Conservation (phyloP, 1,284 basidiomycete species). For the Caloboletus inedulis region DNA sequence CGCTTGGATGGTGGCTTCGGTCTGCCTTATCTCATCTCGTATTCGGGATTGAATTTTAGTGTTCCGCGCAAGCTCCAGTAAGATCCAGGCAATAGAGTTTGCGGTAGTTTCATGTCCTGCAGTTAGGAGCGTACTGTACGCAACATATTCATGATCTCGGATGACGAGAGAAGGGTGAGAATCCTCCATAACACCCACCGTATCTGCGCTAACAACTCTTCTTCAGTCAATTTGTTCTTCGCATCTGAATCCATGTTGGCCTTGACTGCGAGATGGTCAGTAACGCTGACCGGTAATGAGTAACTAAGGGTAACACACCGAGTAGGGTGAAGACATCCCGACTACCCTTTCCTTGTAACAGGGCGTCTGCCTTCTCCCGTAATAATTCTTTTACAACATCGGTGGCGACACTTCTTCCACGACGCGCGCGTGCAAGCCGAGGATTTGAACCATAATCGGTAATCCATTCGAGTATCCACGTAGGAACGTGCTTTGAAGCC, state of each 20-base stretch:
- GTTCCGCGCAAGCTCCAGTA: conserved; percentile 42
- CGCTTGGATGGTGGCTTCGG: conserved; percentile 33
- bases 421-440: conserved; percentile 36
- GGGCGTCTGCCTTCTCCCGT: conserved; percentile 39
- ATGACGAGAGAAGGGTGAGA: neutral
- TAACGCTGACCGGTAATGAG: accelerated
- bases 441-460: conserved; percentile 35
- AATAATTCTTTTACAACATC: conserved; percentile 39
- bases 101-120: conserved; percentile 53
- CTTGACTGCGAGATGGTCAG: conserved; percentile 39
- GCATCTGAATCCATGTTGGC: conserved; percentile 49
- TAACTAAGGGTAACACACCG: conserved; percentile 25
- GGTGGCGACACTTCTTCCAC: conserved; percentile 24
- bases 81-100: conserved; percentile 38
- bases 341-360: conserved; percentile 31
- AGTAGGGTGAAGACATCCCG: conserved; percentile 43
- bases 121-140: conserved; percentile 22
- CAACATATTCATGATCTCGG: neutral
- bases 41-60: conserved; percentile 38
- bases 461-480: conserved; percentile 36
- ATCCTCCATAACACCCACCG: conserved; percentile 29
- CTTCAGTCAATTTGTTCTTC: conserved; percentile 42
- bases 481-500: conserved; percentile 17
- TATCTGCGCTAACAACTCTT: conserved; percentile 55
- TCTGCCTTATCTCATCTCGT: conserved; percentile 38